Base-by-base conservation (phyloP, 805 yeast genomes). In the Pichia membranifaciens region DNA sequence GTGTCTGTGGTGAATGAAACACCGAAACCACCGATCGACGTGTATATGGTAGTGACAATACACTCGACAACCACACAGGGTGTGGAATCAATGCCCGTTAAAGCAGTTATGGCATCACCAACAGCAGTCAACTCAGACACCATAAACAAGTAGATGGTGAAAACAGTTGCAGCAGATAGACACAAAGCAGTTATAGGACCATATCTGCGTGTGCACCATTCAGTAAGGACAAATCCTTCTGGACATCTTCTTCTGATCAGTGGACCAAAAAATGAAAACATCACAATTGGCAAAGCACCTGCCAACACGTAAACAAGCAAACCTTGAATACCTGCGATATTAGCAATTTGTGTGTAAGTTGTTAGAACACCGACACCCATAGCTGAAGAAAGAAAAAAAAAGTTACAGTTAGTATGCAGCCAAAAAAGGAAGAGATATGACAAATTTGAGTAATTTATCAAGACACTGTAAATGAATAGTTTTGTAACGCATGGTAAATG, bases 351-450 rank as follows among this genome's bases (percentile, higher is more conserved):
- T 2, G 96, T 81, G 58, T 87, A 90, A 0, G 96, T 85, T 10
- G 93, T 78, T 33, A 90, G 68, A 45, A 88, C 79, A 64, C 96
- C 96, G 66, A 87, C 84, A 44, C 96, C 96, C 82, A 87, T 73
- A 41, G 87, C 93, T 84, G 59, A 18, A 53, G 45, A 25, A 31
- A 31, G 32, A 39, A 41, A 38, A 38, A 36, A 38, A 29, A n/a
- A 16, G n/a, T n/a, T n/a, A 31, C 16, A 33, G 53, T 54, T 50
- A 49, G 54, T 52, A 47, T 18, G 22, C 15, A 13, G 22, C 8
- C n/a, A 12, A 12, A 4, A 4, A 7, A 36, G 8, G 22, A 36
- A 36, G 18, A 9, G 37, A 34, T 10, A 36, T 17, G 39, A 36
- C 17, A 16, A 36, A 36, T 36, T 13, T 36, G 15, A 15, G 39